phyloP scores from a whole-genome alignment of 768 basidiomycete genomes.

The Lactifluus subvellereus region DNA sequence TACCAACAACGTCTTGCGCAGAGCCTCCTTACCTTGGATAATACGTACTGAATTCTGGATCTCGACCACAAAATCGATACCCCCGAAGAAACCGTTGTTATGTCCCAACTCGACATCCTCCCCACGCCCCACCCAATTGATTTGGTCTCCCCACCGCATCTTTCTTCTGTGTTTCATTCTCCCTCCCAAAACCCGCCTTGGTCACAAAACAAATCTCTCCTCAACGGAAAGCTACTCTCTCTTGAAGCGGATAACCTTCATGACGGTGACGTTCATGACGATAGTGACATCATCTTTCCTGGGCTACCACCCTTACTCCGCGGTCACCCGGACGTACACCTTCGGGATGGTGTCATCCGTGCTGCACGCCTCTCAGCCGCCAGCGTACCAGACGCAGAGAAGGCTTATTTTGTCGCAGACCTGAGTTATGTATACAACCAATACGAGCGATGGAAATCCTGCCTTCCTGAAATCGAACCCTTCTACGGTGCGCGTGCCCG shows the following conservation, averaged over 20 bases:
- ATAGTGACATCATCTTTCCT: conserved; percentile 46
- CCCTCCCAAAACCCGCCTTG: conserved; percentile 25
- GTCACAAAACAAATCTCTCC: neutral
- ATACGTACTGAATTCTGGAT: conserved; percentile 6
- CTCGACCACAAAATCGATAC: conserved; percentile 5
- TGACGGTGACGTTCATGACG: conserved; percentile 4
- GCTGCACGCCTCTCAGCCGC: conserved; percentile 47
- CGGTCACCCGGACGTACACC: conserved; percentile 69
- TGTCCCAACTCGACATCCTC: conserved; percentile 56
- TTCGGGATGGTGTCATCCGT: conserved; percentile 70
- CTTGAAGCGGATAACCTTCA: neutral
- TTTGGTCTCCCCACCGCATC: conserved; percentile 28
- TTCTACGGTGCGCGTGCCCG: conserved; percentile 71
- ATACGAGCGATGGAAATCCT: conserved; percentile 72
- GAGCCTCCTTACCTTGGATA: neutral
- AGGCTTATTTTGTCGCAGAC: conserved; percentile 95
- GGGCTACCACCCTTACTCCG: conserved; percentile 59
- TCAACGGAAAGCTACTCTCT: neutral
- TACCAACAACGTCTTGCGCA: neutral
- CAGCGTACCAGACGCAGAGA: conserved; percentile 71
- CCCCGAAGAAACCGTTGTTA: conserved; percentile 28
- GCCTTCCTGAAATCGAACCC: conserved; percentile 82
- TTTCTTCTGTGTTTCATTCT: conserved; percentile 16
- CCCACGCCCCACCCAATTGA: conserved; percentile 30
- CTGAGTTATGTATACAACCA: conserved; percentile 82